Conservation (phyloP, 2,329 filamentous ascomycete genomes). For the Claviceps pazoutovae region DNA sequence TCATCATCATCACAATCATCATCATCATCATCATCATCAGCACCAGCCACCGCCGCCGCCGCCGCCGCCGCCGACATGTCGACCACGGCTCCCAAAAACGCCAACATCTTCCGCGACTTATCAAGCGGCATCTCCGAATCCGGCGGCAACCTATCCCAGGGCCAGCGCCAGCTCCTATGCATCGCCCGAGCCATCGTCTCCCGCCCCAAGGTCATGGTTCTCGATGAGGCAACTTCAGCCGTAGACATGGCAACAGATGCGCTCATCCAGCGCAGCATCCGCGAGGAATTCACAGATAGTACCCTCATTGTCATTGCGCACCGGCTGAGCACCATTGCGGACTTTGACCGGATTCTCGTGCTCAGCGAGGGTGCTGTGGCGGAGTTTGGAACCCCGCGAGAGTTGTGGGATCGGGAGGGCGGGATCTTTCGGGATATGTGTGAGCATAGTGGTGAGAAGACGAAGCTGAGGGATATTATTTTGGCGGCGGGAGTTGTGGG, state of each 20-base stretch:
- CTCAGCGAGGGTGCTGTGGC: slow-evolving; percentile 52
- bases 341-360: slow-evolving; percentile 63
- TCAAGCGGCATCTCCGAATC: slow-evolving; percentile 53
- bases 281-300: slow-evolving; percentile 54
- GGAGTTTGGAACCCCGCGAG: slow-evolving; percentile 51
- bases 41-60: too few species aligned
- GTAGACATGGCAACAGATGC: slow-evolving; percentile 66
- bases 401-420: slow-evolving; percentile 41
- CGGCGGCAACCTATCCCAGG: slow-evolving; percentile 61
- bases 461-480: slow-evolving; percentile 35
- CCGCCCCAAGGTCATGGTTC: slow-evolving; percentile 61
- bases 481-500: slow-evolving; percentile 45
- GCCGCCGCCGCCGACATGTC: slow-evolving; percentile 13
- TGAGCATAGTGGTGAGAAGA: slow-evolving; percentile 44
- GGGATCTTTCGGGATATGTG: slow-evolving; percentile 51
- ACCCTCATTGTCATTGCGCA: slow-evolving; percentile 66
- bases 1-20: slow-evolving; percentile 18
- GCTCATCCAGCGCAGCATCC: slow-evolving; percentile 59
- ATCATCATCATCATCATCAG: slow-evolving; percentile 21
- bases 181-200: slow-evolving; percentile 60
- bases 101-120: slow-evolving; percentile 52
- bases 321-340: slow-evolving; percentile 60
- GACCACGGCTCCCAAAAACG: slow-evolving; percentile 31
- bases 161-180: slow-evolving; percentile 63
- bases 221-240: slow-evolving; percentile 67